Base-by-base conservation (phyloP, 148 eudicot species). In the Amaranthus palmeri region DNA sequence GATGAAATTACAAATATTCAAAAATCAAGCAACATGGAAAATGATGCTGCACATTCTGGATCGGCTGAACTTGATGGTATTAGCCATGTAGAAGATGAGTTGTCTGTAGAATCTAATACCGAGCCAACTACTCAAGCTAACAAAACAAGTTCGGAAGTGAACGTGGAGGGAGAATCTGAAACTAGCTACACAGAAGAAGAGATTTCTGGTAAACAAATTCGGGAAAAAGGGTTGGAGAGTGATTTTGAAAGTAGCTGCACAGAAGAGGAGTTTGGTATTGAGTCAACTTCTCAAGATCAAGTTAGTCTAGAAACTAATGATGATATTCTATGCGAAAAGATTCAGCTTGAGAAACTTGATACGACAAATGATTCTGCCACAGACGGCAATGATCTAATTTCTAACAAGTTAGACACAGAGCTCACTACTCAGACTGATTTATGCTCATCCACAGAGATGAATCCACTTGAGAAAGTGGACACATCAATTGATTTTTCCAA, bases 251-350 rank as follows among this genome's bases (percentile, higher is more conserved):
- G 3, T 41, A 61, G 48, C 65, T 3, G 6, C 64, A 60, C 45
- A 53, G 69, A 46, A 12, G 66, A 56, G 55, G 71, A 64, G 61
- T 49, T 49, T 66, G 70, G 17, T 50, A 50, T 46, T 25, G 67
- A 77, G n/a, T 8, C 13, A 0, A 36, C 61, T 72, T 10, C 71
- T 58, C 42, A 61, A 51, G 60, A 18, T 61, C 41, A 55, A 47
- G 43, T 43, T 18, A 61, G 48, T 48, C 36, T 18, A 54, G 76
- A 12, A 11, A 8, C 53, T 43, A 63, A 72, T 43, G 61, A 49
- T 5, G 61, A 41, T 14, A 73, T n/a, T 69, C 61, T 2, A 12
- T 46, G 15, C 9, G 58, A 54, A 54, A 54, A 6, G 8, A 4
- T 12, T 3, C 65, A 41, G 15, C 65, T 42, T 6, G 45, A 42